phyloP scores from a whole-genome alignment of 169 alveolate species.

The Plasmodium malariae region DNA sequence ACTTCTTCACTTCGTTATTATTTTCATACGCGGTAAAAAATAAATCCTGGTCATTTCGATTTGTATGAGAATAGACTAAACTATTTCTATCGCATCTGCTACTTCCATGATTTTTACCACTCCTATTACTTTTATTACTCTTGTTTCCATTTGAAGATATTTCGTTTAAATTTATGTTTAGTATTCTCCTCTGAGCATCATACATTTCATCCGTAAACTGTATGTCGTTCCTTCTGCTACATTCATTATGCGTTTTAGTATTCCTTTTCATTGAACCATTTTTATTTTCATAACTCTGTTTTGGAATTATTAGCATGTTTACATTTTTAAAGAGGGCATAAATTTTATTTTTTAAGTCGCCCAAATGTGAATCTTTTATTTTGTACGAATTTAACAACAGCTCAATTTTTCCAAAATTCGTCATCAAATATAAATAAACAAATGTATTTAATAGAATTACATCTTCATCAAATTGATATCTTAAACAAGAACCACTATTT shows the following conservation, averaged over 20 bases:
- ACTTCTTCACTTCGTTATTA: neutral
- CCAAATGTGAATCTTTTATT: constrained; percentile 18
- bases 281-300: no score
- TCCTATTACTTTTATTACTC: neutral
- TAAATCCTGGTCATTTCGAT: no score
- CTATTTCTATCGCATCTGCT: neutral
- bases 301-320: neutral
- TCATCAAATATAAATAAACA: constrained; percentile 17
- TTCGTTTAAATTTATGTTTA: neutral
- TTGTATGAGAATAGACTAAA: no score
- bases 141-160: neutral
- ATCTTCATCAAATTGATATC: constrained; percentile 22
- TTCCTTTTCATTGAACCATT: neutral
- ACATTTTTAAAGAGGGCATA: neutral
- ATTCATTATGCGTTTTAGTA: neutral
- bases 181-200: neutral
- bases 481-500: neutral
- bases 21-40: no score
- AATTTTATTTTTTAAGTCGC: constrained; percentile 1
- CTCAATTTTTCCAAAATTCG: constrained; percentile 18
- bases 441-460: constrained; percentile 21
- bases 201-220: no score
- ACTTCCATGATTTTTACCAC: neutral
- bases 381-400: constrained; percentile 9
- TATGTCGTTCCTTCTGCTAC: no score